Evolutionary conservation across 2,329 filamentous ascomycete species (phyloP).

Genomic region (Lithohypha guttulata): DNA sequence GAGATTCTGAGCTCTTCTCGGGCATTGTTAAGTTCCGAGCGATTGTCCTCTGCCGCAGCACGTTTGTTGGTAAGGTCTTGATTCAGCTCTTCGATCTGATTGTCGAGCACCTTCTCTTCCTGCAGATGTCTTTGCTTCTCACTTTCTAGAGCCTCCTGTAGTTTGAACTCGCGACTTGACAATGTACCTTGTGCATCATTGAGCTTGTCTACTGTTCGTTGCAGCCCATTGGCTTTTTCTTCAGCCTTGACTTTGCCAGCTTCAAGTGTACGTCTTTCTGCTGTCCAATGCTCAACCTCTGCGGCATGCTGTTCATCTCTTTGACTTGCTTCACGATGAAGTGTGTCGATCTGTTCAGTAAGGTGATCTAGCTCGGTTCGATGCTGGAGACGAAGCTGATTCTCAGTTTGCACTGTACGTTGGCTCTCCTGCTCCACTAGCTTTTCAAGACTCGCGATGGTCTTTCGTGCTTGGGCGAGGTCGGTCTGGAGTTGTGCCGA

Average conservation of each 20-base stretch:
- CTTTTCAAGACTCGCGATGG: conserved; percentile 39
- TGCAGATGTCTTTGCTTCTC: conserved; percentile 61
- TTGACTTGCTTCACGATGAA: conserved; percentile 56
- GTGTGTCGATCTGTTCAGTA: conserved; percentile 46
- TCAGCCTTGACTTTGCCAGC: conserved; percentile 56
- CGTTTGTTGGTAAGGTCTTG: conserved; percentile 59
- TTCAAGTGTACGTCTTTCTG: conserved; percentile 53
- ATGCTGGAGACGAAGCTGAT: conserved; percentile 46
- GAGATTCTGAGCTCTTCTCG: conserved; percentile 61
- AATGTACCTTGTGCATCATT: conserved; percentile 57
- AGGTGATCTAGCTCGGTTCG: conserved; percentile 45
- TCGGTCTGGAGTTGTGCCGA: conserved; percentile 57
- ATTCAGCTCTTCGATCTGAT: conserved; percentile 66
- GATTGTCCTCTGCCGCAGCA: conserved; percentile 52
- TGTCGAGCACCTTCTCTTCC: conserved; percentile 58
- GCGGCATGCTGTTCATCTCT: conserved; percentile 61
- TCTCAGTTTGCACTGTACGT: conserved; percentile 50
- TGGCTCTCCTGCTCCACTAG: conserved; percentile 45
- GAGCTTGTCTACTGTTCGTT: conserved; percentile 59
- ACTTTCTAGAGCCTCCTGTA: conserved; percentile 58
- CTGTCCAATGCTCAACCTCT: conserved; percentile 63
- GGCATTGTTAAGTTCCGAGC: conserved; percentile 54
- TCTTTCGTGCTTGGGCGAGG: conserved; percentile 37
- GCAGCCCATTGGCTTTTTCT: conserved; percentile 55
- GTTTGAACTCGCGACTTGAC: conserved; percentile 55